Evolutionary conservation across 768 basidiomycete species (phyloP), one percentile per base, ranked within the genome.

Genomic region (Pholiota molesta): DNA sequence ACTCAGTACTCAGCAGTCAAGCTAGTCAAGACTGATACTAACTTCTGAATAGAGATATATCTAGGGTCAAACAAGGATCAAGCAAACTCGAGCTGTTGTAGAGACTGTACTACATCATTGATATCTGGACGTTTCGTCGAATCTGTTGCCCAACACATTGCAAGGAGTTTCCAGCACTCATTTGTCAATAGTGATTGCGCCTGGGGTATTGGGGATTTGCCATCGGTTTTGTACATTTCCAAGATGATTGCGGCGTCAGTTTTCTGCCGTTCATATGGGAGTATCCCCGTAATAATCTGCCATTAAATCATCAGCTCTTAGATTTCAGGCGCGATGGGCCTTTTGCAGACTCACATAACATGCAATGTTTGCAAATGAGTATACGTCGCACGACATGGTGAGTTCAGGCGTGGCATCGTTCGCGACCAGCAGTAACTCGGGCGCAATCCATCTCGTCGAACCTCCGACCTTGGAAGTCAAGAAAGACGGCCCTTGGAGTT

Each of bases 311-410:
- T 3, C 3, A 10, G 17, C 10, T 3, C 2, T 40, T 10, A 40
- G 10, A 4, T 13, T 40, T 40, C 10, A 40, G 11, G 17, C 39
- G 39, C 3, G 39, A 17, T 13, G 10, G 17, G 3, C 39, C 2
- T 40, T 3, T 3, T 40, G 2, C 4, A 40, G 10, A 10, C 55
- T 44, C 31, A 66, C 68, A 58, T 68, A 68, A 19, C 68, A 62
- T 62, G 73, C 72, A 11, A 75, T 67, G 52, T 73, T 75, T 5
- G 73, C 78, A 54, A 78, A 76, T 1, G 78, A 78, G 57, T 75
- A 79, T 8, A 77, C 67, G 60, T 79, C 78, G 28, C 71, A 73
- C 26, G 60, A 1, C 13, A 54, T 64, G 1, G 65, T 66, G 16
- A 65, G 37, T 4, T 61, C 35, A 14, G 52, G 44, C 16, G 69